phyloP scores from a whole-genome alignment of 805 yeast species.

The Pichia manshurica region DNA sequence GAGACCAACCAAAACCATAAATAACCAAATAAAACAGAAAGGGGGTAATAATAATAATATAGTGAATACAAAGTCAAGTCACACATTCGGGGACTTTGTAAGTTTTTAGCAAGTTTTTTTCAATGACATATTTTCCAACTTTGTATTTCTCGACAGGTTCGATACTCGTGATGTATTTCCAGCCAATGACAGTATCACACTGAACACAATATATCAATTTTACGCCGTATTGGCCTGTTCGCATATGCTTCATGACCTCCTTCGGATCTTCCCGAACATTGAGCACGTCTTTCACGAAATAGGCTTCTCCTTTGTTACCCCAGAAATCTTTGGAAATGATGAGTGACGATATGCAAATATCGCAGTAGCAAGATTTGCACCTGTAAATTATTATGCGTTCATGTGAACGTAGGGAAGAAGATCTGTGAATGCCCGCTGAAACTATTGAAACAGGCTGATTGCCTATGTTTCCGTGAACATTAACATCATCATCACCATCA shows the following conservation, averaged over 20 bases:
- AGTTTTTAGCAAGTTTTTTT: constrained; percentile 16
- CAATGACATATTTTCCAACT: constrained; percentile 32
- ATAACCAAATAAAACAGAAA: no score
- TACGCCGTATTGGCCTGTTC: constrained; percentile 32
- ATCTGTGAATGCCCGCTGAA: background rate
- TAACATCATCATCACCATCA: constrained; percentile 1
- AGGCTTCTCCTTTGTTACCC: constrained; percentile 32
- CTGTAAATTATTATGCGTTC: constrained; percentile 18
- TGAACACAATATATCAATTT: constrained; percentile 28
- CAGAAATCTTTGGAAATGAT: constrained; percentile 31
- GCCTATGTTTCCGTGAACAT: background rate
- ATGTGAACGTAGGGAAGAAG: background rate
- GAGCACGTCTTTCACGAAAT: constrained; percentile 28
- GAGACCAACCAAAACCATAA: background rate
- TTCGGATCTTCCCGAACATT: constrained; percentile 20
- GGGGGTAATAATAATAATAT: no score
- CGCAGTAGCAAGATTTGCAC: constrained; percentile 31
- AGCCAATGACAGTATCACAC: constrained; percentile 28
- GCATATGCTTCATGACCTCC: constrained; percentile 26
- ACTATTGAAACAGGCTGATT: background rate
- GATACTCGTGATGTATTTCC: constrained; percentile 32
- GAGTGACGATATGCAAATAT: constrained; percentile 26
- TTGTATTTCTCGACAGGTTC: constrained; percentile 28
- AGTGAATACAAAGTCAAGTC: no score
- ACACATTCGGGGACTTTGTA: background rate